Evolutionary conservation across 768 basidiomycete species (phyloP), one percentile per base, ranked within the genome.

Genomic region (Trametopsis cervina): DNA sequence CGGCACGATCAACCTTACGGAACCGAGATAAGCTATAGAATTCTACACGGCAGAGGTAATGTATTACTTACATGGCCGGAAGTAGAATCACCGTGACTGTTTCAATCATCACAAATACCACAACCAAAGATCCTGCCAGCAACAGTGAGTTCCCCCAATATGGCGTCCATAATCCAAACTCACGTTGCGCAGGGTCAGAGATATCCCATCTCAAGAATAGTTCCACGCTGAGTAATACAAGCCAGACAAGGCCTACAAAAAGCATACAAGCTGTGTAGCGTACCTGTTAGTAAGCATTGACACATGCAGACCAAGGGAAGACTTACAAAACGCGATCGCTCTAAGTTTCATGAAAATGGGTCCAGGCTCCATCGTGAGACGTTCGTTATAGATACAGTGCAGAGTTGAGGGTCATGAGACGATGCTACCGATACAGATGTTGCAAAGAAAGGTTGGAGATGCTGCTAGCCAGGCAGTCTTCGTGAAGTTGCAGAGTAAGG

Each of bases 201-300:
- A 65, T 53, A 27, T 68, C 68, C 75, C 78, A 78, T 40, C 74
- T 68, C 26, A 66, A 51, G 49, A 68, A 80, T 2, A 72, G 54
- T 44, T 73, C 66, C 10, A 78, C 57, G 42, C 64, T 78, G 26
- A 80, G 57, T 44, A 78, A 50, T 15, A 71, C 60, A 26, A 69
- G 66, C 75, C 76, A 81, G 36, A 76, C 42, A 49, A 81, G 65
- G 56, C 72, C 70, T 15, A 73, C 51, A 46, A 73, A 36, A 29
- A 69, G 63, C 29, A 75, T 71, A 46, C 67, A 63, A 1, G 65
- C 79, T 81, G 42, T 22, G 35, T 33, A n/a, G n/a, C n/a, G n/a
- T n/a, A n/a, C n/a, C n/a, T n/a, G n/a, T n/a, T n/a, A n/a, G n/a
- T n/a, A n/a, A n/a, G n/a, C n/a, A n/a, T n/a, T n/a, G n/a, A n/a